phyloP scores from a whole-genome alignment of 306 rosid genomes.

The Pueraria montana region DNA sequence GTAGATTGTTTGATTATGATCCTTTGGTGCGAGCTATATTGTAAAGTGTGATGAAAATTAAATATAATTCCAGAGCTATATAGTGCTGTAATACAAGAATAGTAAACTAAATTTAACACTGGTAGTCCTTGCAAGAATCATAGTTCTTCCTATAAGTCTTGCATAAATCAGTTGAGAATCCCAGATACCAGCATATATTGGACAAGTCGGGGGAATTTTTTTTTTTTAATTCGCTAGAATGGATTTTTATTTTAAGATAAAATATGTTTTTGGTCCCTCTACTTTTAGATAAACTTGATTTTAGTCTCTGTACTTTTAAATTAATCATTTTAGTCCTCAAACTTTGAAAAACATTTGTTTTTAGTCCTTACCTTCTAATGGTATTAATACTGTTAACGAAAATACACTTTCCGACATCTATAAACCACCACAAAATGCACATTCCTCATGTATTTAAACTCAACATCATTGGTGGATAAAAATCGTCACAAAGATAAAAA shows the following conservation, averaged over 20 bases:
- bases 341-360: no score
- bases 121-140: background rate
- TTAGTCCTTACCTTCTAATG: no score
- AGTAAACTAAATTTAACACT: conserved; percentile 7
- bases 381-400: no score
- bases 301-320: no score
- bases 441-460: no score
- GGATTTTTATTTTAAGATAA: background rate
- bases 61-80: conserved; percentile 42
- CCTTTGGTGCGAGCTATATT: conserved; percentile 47
- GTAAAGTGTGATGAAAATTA: conserved; percentile 49
- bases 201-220: background rate
- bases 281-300: no score
- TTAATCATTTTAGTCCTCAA: no score
- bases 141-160: conserved; percentile 8
- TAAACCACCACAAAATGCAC: no score
- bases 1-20: conserved; percentile 52
- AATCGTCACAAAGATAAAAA: no score
- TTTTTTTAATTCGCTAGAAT: background rate
- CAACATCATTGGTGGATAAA: no score
- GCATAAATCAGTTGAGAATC: background rate
- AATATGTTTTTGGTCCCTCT: no score
- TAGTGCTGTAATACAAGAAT: background rate
- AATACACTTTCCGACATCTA: no score
- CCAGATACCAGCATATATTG: conserved; percentile 2